Evolutionary conservation across 129 eudicot species (phyloP).

Genomic region (Sambucus nigra): DNA sequence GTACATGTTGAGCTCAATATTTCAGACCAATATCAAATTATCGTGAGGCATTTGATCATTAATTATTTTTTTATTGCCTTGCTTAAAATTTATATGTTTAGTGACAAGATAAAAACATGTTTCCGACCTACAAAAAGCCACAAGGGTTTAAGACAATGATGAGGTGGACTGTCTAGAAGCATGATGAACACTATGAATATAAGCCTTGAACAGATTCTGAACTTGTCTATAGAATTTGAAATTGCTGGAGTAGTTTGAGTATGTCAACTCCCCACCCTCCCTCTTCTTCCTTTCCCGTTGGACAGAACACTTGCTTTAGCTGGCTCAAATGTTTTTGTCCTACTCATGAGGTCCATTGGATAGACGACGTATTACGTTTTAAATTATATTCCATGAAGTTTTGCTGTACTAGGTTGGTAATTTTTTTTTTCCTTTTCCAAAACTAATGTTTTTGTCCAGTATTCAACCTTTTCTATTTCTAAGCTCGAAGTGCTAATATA

Average conservation of each 20-base stretch:
- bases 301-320: neutral
- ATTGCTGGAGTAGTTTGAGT: neutral
- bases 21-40: constrained; percentile 18
- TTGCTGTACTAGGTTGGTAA: neutral
- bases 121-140: neutral
- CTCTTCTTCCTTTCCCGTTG: neutral
- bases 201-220: too few relatives aligned
- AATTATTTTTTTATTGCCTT: neutral
- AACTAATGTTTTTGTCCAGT: neutral
- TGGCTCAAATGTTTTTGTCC: neutral
- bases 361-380: neutral
- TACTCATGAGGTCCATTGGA: neutral
- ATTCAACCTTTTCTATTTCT: too few relatives aligned
- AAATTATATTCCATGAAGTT: neutral
- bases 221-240: too few relatives aligned
- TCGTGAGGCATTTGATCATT: constrained; percentile 7
- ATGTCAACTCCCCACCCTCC: too few relatives aligned
- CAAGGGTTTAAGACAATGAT: neutral
- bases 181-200: too few relatives aligned
- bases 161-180: neutral
- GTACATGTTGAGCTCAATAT: constrained; percentile 25
- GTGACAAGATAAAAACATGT: neutral
- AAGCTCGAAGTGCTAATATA: too few relatives aligned
- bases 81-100: neutral
- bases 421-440: too few relatives aligned